A percentile compares a stretch with the other conserved stretches of the same genome.
phyloP scores from a whole-genome alignment of 2,329 filamentous ascomycete species.

The Trichoderma brevicompactum region DNA sequence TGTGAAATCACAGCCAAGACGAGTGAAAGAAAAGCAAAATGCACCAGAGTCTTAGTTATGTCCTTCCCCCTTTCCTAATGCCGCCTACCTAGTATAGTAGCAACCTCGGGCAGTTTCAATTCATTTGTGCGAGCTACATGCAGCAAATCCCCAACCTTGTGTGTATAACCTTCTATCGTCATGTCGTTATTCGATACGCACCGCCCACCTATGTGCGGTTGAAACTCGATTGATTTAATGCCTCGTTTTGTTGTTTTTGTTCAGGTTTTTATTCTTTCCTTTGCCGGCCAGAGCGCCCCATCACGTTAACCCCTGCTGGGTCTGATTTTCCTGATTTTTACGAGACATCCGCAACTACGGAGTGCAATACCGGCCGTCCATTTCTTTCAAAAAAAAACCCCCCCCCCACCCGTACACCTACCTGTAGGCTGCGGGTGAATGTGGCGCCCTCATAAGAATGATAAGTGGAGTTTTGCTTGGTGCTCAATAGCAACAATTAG shows the following conservation, averaged over 20 bases:
- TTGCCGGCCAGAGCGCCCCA: not conserved
- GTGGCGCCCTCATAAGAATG: not conserved
- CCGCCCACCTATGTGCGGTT: slow-evolving; percentile 1
- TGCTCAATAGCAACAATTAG: not conserved
- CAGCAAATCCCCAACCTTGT: slow-evolving; percentile 5
- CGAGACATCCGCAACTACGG: not conserved
- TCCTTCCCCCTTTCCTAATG: not conserved
- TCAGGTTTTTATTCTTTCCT: not conserved
- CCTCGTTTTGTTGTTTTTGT: not conserved
- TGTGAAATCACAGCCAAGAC: not conserved
- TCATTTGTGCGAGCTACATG: slow-evolving; percentile 18
- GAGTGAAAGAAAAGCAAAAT: not conserved
- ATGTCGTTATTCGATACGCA: slow-evolving; percentile 17
- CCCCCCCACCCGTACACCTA: too few species aligned
- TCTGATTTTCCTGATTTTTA: not conserved
- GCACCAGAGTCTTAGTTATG: not conserved
- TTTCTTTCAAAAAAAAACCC: not conserved
- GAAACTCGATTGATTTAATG: not conserved
- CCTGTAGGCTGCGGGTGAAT: not conserved
- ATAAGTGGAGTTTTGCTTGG: not conserved
- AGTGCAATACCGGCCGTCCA: not conserved
- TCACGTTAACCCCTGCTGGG: not conserved
- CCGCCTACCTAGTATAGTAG: not conserved
- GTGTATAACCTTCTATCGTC: slow-evolving; percentile 25
- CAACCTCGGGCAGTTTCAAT: slow-evolving; percentile 1